Base-by-base conservation (phyloP, 805 yeast genomes). In the Lachancea kluyveri region DNA sequence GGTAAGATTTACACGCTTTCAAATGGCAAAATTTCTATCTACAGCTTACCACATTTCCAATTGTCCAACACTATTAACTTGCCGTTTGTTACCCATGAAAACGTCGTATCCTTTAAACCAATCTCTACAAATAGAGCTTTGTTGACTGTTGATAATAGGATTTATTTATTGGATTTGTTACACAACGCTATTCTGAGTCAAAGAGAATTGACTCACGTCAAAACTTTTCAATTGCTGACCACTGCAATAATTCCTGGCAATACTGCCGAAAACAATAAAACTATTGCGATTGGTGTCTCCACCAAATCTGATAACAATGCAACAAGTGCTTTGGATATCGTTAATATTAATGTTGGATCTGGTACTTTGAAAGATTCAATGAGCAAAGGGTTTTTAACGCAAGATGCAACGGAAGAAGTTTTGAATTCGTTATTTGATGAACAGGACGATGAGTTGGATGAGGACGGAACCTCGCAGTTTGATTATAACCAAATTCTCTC, bases 321-420 rank as follows among this genome's bases (percentile, higher is more conserved):
- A 16, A 40, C 45, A 5, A 49, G 56, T 15, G 41, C 56, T 8
- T 37, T 58, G 24, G 61, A 57, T 30, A 40, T 57, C 5, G 42
- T 56, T 21, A 58, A 59, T 21, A 52, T 79, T 22, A 73, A 78
- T 38, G 73, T 77, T 21, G 94, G 92, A 4, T 59, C 72, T 21
- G 83, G 84, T 45, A 72, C 71, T 30, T 63, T 84, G 37, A 70
- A 74, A 37, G 87, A 82, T 44, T 74, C 83, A 8, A 52, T 84
- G 17, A 88, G 88, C 17, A 80, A 76, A 47, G 72, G 79, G 22
- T 61, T 58, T 24, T 31, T 37, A 18, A 15, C 16, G 12, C 24
- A n/a, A 16, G 23, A n/a, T 16, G 15, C 16, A 16, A 16, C 7
- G 20, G 26, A 20, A 9, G 43, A 37, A 13, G 36, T 26, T 10